Evolutionary conservation across 1,284 basidiomycete genomes (phyloP), one percentile per base, ranked within the genome.

Genomic region (Cutaneotrichosporon cutaneum): DNA sequence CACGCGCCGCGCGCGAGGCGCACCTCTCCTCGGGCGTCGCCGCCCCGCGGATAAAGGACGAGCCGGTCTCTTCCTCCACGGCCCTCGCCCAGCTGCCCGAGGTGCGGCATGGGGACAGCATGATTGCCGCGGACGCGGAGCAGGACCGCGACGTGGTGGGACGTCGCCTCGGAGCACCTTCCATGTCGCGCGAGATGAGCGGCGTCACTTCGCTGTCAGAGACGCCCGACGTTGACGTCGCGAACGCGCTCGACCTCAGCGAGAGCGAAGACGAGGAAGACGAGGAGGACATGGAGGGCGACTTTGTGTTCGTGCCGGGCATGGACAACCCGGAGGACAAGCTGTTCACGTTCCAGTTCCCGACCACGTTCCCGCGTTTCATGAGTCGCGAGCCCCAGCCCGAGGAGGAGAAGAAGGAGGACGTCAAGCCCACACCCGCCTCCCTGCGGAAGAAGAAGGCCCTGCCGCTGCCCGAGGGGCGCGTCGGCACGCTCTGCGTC

Each of bases 271-370:
- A 88, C 42, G 92, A 93, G 68, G 90, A 92, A 72, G 88, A 91
- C 65, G 82, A 90, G 45, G 90, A 94, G 74, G 88, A 90, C 68
- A 86, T 95, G 64, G 85, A 90, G 5, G 88, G 90, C 54, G 88
- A 94, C 75, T 94, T 97, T 72, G 82, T 85, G 11, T 65, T 65
- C 10, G 70, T 69, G 22, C 69, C 73, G 1, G 77, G 76, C 36
- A 62, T 70, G 52, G 77, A 75, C 57, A 68, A 73, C 80, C 71
- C 87, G 84, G 82, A 86, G 87, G 73, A 72, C 83, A 80, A 87
- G 27, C 82, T 96, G 2, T 95, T 91, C 74, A 88, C 94, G 67
- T 95, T 96, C 81, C 94, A 95, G 76, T 95, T 97, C 74, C 94
- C 94, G 0, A 80, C 83, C n/a, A 88, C 90, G 0, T 94, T 96